A percentile compares a stretch with the other conserved stretches of the same genome.
Conservation (phyloP, 2,329 filamentous ascomycete species). For the Paracoccidioides brasiliensis region DNA sequence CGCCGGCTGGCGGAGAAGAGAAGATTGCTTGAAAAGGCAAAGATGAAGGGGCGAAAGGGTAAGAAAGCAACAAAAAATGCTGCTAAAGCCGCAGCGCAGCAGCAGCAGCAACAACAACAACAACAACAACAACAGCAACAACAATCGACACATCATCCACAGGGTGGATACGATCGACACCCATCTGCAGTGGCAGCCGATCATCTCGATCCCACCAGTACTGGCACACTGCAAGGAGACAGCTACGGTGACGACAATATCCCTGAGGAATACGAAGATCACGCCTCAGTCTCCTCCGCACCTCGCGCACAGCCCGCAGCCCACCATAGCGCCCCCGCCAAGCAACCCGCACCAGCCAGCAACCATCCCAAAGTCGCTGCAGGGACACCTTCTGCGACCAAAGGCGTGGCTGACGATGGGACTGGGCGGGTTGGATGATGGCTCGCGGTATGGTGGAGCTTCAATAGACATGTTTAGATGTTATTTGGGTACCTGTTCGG, state of each 20-base stretch:
- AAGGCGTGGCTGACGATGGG: conserved; percentile 19
- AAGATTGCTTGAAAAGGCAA: conserved; percentile 77
- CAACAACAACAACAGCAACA: conserved; percentile 22
- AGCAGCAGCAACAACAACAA: conserved; percentile 17
- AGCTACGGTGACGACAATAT: conserved; percentile 37
- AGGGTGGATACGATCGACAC: conserved; percentile 25
- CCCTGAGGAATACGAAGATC: conserved; percentile 39
- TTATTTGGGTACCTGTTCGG: background rate
- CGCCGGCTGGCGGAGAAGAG: conserved; percentile 77
- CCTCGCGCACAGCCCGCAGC: conserved; percentile 48
- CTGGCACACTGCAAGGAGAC: conserved; percentile 19
- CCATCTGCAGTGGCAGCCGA: conserved; percentile 13
- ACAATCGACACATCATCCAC: too few relatives aligned
- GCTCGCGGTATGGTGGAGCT: conserved; percentile 4
- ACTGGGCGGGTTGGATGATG: conserved; percentile 9
- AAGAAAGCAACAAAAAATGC: conserved; percentile 65
- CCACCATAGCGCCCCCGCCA: conserved; percentile 41
- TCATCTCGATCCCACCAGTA: conserved; percentile 26
- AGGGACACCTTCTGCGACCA: conserved; percentile 11
- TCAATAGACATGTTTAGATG: background rate
- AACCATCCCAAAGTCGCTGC: conserved; percentile 9
- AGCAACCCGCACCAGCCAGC: conserved; percentile 5
- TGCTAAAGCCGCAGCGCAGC: conserved; percentile 33
- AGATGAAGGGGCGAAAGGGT: conserved; percentile 80
- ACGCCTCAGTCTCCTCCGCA: conserved; percentile 28